Evolutionary conservation across 148 eudicot species (phyloP).

Genomic region (Arctostaphylos glauca): DNA sequence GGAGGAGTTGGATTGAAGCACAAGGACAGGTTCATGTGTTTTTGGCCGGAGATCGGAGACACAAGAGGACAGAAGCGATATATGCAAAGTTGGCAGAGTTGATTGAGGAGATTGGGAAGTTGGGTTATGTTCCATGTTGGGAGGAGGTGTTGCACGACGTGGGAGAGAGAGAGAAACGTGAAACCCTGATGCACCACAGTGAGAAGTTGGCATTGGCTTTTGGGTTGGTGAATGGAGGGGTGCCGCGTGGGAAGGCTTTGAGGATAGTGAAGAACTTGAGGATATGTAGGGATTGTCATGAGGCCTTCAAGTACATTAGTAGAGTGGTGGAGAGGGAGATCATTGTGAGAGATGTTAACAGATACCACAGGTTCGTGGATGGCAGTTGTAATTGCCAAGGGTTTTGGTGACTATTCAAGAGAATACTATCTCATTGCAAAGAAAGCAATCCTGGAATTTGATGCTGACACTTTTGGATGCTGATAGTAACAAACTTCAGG

Average conservation of each 20-base stretch:
- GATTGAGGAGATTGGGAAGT: slow-evolving; percentile 45
- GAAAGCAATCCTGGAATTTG: background rate
- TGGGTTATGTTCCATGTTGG: slow-evolving; percentile 57
- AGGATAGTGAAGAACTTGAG: slow-evolving; percentile 71
- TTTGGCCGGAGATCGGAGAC: slow-evolving; percentile 51
- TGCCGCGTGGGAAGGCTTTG: slow-evolving; percentile 59
- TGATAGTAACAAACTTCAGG: background rate
- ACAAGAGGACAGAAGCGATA: slow-evolving; percentile 43
- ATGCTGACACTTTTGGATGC: background rate
- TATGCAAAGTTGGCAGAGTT: slow-evolving; percentile 48
- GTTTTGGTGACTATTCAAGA: slow-evolving; percentile 41
- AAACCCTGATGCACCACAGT: slow-evolving; percentile 55
- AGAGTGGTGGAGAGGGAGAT: slow-evolving; percentile 54
- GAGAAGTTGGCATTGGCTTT: slow-evolving; percentile 80
- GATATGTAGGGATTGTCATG: slow-evolving; percentile 61
- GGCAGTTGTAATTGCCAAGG: slow-evolving; percentile 67
- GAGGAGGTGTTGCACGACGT: slow-evolving; percentile 49
- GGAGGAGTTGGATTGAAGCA: slow-evolving; percentile 71
- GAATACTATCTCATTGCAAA: background rate
- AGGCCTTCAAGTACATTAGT: slow-evolving; percentile 62
- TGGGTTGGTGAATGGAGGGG: slow-evolving; percentile 52
- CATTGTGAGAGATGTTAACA: slow-evolving; percentile 60
- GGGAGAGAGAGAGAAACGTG: slow-evolving; percentile 58
- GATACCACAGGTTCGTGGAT: slow-evolving; percentile 59
- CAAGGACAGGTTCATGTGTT: slow-evolving; percentile 57